Base-by-base conservation (phyloP, 2,329 filamentous ascomycete genomes). In the Colletotrichum nymphaeae region DNA sequence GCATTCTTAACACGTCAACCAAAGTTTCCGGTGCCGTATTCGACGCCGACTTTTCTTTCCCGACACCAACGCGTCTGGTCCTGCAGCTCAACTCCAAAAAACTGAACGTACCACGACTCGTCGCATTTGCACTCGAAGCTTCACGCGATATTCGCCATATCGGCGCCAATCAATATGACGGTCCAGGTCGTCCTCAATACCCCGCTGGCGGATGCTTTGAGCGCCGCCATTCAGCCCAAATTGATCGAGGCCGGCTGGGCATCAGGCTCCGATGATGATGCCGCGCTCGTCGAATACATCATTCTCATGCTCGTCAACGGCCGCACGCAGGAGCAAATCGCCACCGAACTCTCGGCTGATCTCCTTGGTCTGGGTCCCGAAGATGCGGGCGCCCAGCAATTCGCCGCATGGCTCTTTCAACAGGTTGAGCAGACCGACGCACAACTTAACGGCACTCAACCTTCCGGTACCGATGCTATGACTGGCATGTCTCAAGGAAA, bases 271-370 rank as follows among this genome's bases (percentile, higher is more conserved):
- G 85, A 85, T 69, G 93, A 94, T 78, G 95, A 96, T 82, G 92
- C 93, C 28, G 94, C 95, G 49, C 90, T 99, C 73, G 93, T 95
- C 73, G 97, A 99, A 85, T 99, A 98, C 85, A 97, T 99, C 77
- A 93, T 98, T 72, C 91, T 98, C 75, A 98, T 98, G 96, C 90
- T 99, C 37, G 94, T 94, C 75, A 98, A 98, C 84, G 95, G 95
- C 78, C 98, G 98, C 84, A 95, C 93, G 4, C 93, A 97, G 81
- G 92, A 95, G 63, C 93, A 98, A 81, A 96, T 99, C 76, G 93
- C 95, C 11, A 87, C 90, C 56, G 97, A 99, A 81, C 91, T 99
- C 16, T 93, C 95, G 1, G 93, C 92, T 76, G 97, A 99, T 78
- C 89, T 99, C 55, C 89, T 99, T 3, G 92, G 92, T 70, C 89